Conservation (phyloP, 108 stramenopile species). For the Aurantiochytrium sp. region DNA sequence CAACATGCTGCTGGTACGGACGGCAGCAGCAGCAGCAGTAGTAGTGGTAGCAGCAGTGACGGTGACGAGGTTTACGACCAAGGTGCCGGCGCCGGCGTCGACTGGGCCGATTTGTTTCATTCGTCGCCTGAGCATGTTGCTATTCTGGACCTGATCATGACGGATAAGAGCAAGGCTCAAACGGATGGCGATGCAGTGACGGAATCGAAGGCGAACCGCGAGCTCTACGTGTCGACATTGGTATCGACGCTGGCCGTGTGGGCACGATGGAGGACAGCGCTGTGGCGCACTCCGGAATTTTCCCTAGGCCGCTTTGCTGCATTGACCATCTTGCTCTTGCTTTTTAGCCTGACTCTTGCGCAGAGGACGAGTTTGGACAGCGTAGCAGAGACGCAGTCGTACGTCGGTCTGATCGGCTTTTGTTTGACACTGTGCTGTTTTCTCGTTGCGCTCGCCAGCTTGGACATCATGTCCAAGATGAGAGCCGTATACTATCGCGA, state of each 20-base stretch:
- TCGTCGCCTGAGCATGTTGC: not conserved
- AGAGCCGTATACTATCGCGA: conserved; percentile 55
- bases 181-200: too few relatives aligned
- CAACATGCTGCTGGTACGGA: not conserved
- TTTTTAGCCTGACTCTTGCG: not conserved
- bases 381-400: not conserved
- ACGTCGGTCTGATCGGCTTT: not conserved
- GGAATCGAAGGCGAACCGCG: conserved; percentile 22
- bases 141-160: not conserved
- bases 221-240: conserved; percentile 6
- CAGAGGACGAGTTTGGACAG: not conserved
- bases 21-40: too few relatives aligned
- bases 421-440: conserved; percentile 28
- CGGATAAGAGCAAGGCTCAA: not conserved
- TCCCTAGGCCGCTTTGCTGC: not conserved
- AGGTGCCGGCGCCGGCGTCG: not conserved
- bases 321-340: not conserved
- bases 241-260: not conserved
- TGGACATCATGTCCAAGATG: conserved; percentile 40
- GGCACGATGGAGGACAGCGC: not conserved
- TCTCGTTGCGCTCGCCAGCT: conserved; percentile 25
- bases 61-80: too few relatives aligned
- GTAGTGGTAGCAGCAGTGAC: too few relatives aligned
- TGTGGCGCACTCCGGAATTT: not conserved
- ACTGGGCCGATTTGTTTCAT: not conserved